Percentiles rank a stretch among this genome's conserved stretches.
Conservation (phyloP, 2,329 filamentous ascomycete species). For the Pyrenophora graminea region DNA sequence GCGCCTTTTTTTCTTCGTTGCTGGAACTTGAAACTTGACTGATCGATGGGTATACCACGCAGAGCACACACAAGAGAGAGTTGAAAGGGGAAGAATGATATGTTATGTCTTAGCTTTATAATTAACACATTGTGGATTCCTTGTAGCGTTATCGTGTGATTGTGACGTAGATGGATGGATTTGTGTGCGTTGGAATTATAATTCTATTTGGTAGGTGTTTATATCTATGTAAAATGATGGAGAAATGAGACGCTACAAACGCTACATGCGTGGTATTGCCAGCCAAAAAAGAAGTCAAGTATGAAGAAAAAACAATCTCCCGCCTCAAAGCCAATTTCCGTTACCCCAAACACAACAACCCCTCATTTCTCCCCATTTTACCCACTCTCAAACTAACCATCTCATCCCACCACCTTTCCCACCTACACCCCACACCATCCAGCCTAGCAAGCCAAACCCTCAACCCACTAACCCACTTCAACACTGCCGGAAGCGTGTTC, state of each 20-base stretch:
- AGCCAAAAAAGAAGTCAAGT: not conserved
- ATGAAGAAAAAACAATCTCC: too few relatives aligned
- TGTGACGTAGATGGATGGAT: slow-evolving; percentile 4
- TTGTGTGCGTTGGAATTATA: slow-evolving; percentile 5
- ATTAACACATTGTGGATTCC: too few relatives aligned
- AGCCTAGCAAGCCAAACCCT: slow-evolving; percentile 39
- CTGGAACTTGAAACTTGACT: too few relatives aligned
- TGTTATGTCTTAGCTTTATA: too few relatives aligned
- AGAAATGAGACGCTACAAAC: not conserved
- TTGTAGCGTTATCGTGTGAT: slow-evolving; percentile 8
- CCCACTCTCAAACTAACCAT: slow-evolving; percentile 38
- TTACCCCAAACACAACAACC: slow-evolving; percentile 21
- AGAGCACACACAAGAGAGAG: too few relatives aligned
- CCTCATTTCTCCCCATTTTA: slow-evolving; percentile 21
- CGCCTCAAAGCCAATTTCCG: too few relatives aligned
- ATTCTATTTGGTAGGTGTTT: too few relatives aligned
- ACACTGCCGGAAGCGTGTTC: slow-evolving; percentile 37
- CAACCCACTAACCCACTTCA: slow-evolving; percentile 37
- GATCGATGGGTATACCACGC: too few relatives aligned
- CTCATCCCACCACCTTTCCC: slow-evolving; percentile 42
- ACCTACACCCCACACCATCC: slow-evolving; percentile 21
- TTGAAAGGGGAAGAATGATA: too few relatives aligned
- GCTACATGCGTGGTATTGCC: not conserved
- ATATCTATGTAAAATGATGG: not conserved
- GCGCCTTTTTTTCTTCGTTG: too few relatives aligned